phyloP scores from a whole-genome alignment of 371 early-diverging fungal genomes.

The Mortierella sp. region DNA sequence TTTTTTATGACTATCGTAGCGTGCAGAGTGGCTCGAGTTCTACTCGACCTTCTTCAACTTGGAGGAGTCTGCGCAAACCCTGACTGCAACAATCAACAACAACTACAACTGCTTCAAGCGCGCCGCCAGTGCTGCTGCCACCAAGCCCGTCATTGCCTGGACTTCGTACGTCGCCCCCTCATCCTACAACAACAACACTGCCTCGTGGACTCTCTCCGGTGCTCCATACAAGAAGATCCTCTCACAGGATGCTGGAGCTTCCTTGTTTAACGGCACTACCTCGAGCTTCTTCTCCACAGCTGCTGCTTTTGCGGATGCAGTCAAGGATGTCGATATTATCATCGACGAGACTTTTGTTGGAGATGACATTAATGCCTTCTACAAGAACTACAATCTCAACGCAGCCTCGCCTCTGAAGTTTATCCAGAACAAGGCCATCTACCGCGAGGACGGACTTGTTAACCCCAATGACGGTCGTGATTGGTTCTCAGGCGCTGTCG shows the following conservation, averaged over 20 bases:
- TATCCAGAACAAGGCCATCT: slow-evolving; percentile 67
- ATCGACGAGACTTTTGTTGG: slow-evolving; percentile 78
- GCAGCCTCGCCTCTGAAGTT: slow-evolving; percentile 35
- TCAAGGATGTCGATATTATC: slow-evolving; percentile 73
- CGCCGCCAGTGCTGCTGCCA: slow-evolving; percentile 57
- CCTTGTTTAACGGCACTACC: slow-evolving; percentile 53
- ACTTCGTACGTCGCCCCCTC: slow-evolving; percentile 70
- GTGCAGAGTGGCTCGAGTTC: slow-evolving; percentile 84
- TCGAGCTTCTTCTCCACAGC: slow-evolving; percentile 55
- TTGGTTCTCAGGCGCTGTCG: slow-evolving; percentile 81
- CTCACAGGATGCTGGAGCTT: slow-evolving; percentile 74
- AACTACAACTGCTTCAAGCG: slow-evolving; percentile 75
- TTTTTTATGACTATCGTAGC: slow-evolving; percentile 57
- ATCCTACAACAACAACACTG: slow-evolving; percentile 74
- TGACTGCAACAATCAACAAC: slow-evolving; percentile 63
- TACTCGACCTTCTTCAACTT: slow-evolving; percentile 80
- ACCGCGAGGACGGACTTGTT: slow-evolving; percentile 74
- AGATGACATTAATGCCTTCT: slow-evolving; percentile 58
- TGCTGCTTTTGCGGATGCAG: slow-evolving; percentile 63
- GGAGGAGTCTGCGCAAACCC: slow-evolving; percentile 70
- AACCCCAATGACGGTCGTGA: slow-evolving; percentile 71
- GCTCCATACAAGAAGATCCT: slow-evolving; percentile 72
- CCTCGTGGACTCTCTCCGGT: slow-evolving; percentile 68
- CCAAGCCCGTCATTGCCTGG: slow-evolving; percentile 78
- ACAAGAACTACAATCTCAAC: slow-evolving; percentile 65